These are phyloP conservation scores for Lepraria neglecta DNA, from an alignment of 495 filamentous ascomycete species.

Conservation along the genomic window DNA sequence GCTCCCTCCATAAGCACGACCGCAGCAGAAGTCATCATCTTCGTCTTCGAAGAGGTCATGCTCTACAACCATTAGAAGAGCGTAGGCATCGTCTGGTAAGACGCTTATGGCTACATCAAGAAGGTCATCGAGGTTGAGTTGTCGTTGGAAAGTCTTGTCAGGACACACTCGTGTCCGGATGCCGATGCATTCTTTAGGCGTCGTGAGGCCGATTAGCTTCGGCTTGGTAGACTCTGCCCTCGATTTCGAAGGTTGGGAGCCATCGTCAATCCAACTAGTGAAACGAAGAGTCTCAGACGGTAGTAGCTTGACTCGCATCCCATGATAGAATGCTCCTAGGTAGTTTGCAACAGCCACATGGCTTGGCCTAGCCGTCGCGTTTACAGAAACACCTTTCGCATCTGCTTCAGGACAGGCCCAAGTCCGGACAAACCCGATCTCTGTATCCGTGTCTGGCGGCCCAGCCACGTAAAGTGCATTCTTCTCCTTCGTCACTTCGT, in stretches of 20 bases:
- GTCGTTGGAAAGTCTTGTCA: conserved; percentile 41
- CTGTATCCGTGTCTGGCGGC: conserved; percentile 36
- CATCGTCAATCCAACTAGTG: conserved; percentile 40
- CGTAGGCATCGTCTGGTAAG: conserved; percentile 55
- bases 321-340: conserved; percentile 56
- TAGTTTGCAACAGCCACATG: conserved; percentile 42
- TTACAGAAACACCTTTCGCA: background rate
- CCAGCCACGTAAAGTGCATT: conserved; percentile 51
- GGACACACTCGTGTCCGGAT: conserved; percentile 49
- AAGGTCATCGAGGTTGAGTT: conserved; percentile 59
- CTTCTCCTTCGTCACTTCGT: conserved; percentile 42
- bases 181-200: conserved; percentile 37
- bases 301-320: conserved; percentile 44
- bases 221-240: conserved; percentile 20
- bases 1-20: conserved; percentile 58
- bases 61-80: conserved; percentile 49
- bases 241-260: background rate
- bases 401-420: conserved; percentile 35
- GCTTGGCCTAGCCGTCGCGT: background rate
- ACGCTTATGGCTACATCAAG: conserved; percentile 52
- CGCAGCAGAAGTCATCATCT: conserved; percentile 62
- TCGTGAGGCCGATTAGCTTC: conserved; percentile 40
- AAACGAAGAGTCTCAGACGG: conserved; percentile 34
- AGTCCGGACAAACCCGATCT: conserved; percentile 32
- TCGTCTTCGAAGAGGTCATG: conserved; percentile 64